phyloP scores from a whole-genome alignment of 2,329 filamentous ascomycete genomes.

The Elsinoe arachidis region DNA sequence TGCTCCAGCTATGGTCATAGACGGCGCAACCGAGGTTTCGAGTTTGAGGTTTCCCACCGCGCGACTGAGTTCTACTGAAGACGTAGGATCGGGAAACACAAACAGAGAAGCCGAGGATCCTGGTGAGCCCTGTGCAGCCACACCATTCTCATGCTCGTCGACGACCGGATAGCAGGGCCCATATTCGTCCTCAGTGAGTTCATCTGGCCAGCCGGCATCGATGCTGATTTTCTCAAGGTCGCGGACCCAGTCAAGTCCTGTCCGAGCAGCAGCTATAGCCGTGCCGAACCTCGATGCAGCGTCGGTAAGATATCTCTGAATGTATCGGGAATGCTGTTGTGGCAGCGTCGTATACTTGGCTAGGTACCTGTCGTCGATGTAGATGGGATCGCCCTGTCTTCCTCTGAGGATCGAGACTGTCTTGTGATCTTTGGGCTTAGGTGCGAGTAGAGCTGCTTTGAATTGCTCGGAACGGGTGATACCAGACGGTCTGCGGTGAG shows the following conservation, averaged over 20 bases:
- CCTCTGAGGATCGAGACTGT: too few species aligned
- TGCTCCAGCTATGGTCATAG: not conserved
- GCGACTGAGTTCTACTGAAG: not conserved
- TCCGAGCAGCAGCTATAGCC: constrained; percentile 38
- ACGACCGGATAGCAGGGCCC: constrained; percentile 5
- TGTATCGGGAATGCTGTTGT: constrained; percentile 30
- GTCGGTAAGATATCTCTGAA: constrained; percentile 29
- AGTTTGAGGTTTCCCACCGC: not conserved
- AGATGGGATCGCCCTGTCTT: constrained; percentile 11
- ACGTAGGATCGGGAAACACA: constrained; percentile 13
- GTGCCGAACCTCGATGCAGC: constrained; percentile 32
- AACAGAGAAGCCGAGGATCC: too few species aligned
- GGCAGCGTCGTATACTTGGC: too few species aligned
- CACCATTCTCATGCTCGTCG: too few species aligned
- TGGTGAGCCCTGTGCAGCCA: too few species aligned
- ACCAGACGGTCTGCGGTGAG: not conserved
- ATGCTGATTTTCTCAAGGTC: constrained; percentile 27
- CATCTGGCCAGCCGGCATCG: constrained; percentile 23
- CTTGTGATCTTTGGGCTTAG: constrained; percentile 23
- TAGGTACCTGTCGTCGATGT: too few species aligned
- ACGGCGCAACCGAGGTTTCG: not conserved
- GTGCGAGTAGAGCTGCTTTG: constrained; percentile 19
- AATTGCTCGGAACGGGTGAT: not conserved
- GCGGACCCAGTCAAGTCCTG: constrained; percentile 30
- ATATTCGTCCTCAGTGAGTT: too few species aligned